phyloP scores from a whole-genome alignment of 1,284 basidiomycete species.

The Malassezia nana region DNA sequence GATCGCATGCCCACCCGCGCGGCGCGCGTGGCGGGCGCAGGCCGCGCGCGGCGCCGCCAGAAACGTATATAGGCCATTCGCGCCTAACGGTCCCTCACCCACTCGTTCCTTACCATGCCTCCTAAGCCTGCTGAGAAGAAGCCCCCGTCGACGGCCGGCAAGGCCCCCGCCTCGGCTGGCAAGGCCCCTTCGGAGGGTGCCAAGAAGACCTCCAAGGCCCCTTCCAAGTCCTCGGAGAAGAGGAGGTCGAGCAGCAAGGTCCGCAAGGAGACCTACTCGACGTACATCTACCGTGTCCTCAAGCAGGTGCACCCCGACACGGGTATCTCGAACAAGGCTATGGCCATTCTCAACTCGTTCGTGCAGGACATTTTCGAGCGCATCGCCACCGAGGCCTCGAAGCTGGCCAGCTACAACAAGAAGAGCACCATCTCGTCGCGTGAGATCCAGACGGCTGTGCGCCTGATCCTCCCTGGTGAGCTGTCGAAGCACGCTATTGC shows the following conservation, averaged over 20 bases:
- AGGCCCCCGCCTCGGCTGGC: conserved; percentile 54
- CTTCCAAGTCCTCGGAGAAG: conserved; percentile 53
- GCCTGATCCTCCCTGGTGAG: conserved; percentile 54
- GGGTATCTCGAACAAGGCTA: conserved; percentile 52
- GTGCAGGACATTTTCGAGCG: conserved; percentile 53
- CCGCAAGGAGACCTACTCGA: conserved; percentile 55
- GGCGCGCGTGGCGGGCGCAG: conserved; percentile 5
- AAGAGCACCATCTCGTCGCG: conserved; percentile 49
- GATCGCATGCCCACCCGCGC: neutral
- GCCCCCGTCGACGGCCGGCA: conserved; percentile 55
- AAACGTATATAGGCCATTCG: conserved; percentile 21
- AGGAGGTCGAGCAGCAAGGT: conserved; percentile 58
- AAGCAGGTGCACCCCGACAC: conserved; percentile 54
- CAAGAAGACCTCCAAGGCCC: conserved; percentile 53
- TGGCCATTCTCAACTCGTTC: conserved; percentile 50
- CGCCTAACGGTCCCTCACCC: neutral
- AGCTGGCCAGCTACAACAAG: conserved; percentile 49
- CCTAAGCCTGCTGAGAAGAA: conserved; percentile 49
- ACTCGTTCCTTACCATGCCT: conserved; percentile 26
- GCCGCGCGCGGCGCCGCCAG: neutral
- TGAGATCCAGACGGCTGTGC: conserved; percentile 49
- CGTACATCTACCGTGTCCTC: conserved; percentile 54
- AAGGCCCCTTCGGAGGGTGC: conserved; percentile 56
- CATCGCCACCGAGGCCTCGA: conserved; percentile 49
- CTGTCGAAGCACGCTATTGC: conserved; percentile 73